Base-by-base conservation (phyloP, 2,329 filamentous ascomycete genomes). In the Fusarium secorum region DNA sequence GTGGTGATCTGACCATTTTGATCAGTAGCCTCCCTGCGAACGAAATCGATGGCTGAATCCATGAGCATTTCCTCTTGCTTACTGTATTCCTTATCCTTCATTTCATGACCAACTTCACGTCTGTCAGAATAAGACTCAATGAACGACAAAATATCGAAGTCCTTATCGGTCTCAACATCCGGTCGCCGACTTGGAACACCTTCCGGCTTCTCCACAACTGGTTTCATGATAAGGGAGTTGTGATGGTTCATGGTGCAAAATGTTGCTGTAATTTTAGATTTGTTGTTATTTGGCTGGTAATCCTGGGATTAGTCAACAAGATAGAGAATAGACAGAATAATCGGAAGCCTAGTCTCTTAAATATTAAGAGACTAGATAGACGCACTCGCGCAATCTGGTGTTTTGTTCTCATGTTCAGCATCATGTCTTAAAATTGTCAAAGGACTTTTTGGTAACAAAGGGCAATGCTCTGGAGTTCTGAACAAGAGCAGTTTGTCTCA, bases 121-220 rank as follows among this genome's bases (percentile, higher is more conserved):
- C 28, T 24, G n/a, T 33, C 28, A 20, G 15, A 33, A 33, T 18
- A 22, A 15, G 22, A 36, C 7, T 36, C 22, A 10, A 14, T 2
- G 11, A 49, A 32, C 2, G 46, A 14, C 28, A 49, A 3, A 20
- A 49, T 4, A 24, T 49, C n/a, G 17, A 49, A 20, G 28, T 11
- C 30, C 2, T 22, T 14, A 20, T 32, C 30, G 2, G 17, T 6
- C 3, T 33, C 30, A 5, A 33, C 4, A 5, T 49, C 46, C 9
- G 10, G 11, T 18, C 17, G 28, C 3, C 17, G n/a, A 33, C 9
- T 20, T 24, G 15, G 1, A 22, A 11, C 5, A 33, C 2, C 28
- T 13, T 2, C 4, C 5, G n/a, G 13, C 11, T 14, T 17, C n/a
- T 5, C n/a, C 2, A 33, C 8, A 14, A 20, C 3, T 3, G 8